Percentiles rank a stretch among this genome's conserved stretches.
phyloP scores from a whole-genome alignment of 2,329 filamentous ascomycete species.

The Xylariaceae sp. region DNA sequence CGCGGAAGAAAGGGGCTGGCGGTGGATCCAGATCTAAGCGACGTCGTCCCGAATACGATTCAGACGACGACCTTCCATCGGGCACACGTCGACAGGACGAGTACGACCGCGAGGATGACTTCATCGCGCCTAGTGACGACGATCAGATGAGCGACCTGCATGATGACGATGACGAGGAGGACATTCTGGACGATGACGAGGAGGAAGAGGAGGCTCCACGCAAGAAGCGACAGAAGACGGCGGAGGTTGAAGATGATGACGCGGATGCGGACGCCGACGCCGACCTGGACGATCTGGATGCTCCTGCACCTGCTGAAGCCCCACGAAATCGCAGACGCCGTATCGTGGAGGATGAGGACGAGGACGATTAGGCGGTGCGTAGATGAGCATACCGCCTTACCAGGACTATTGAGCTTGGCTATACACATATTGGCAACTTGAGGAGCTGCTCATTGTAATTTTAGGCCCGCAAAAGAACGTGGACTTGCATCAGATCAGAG shows the following conservation, averaged over 20 bases:
- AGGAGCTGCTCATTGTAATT: too few relatives aligned
- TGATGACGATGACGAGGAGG: slow-evolving; percentile 60
- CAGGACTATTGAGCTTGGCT: too few relatives aligned
- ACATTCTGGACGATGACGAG: slow-evolving; percentile 47
- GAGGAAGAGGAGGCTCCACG: slow-evolving; percentile 43
- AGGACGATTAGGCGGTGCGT: slow-evolving; percentile 38
- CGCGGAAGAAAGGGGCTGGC: slow-evolving; percentile 50
- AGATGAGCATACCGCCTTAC: too few relatives aligned
- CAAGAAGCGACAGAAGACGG: slow-evolving; percentile 49
- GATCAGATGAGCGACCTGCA: slow-evolving; percentile 54
- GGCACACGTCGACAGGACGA: slow-evolving; percentile 63
- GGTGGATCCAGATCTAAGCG: slow-evolving; percentile 50
- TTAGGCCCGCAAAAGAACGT: too few relatives aligned
- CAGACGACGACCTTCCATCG: slow-evolving; percentile 67
- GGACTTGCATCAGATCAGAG: too few relatives aligned
- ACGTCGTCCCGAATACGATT: slow-evolving; percentile 65
- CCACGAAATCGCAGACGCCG: slow-evolving; percentile 49
- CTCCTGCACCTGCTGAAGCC: slow-evolving; percentile 34
- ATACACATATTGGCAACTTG: too few relatives aligned
- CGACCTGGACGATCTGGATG: slow-evolving; percentile 48
- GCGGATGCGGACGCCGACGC: slow-evolving; percentile 53
- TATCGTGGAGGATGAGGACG: slow-evolving; percentile 59
- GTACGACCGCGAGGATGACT: slow-evolving; percentile 77
- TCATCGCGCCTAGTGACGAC: slow-evolving; percentile 71
- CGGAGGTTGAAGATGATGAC: slow-evolving; percentile 44